Percentiles rank a stretch among this genome's conserved stretches.
These are phyloP conservation scores for Arthrinium puccinioides DNA, from an alignment of 2,329 filamentous ascomycete species.

Conservation along the genomic window DNA sequence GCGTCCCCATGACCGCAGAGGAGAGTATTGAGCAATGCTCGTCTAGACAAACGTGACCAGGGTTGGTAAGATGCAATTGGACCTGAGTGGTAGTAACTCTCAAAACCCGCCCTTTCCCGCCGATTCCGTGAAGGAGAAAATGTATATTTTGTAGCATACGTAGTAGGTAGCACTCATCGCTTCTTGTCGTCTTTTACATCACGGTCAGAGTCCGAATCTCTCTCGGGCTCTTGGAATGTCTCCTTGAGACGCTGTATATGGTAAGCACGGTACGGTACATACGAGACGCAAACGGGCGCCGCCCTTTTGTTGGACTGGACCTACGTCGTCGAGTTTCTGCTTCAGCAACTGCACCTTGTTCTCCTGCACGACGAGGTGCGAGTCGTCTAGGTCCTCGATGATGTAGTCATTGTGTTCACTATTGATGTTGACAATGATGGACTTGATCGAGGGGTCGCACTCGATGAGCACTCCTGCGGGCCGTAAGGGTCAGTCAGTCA, in stretches of 20 bases:
- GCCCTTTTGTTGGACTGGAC: constrained; percentile 19
- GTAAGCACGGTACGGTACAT: constrained; percentile 10
- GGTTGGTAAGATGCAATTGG: too few relatives aligned
- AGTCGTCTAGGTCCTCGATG: constrained; percentile 73
- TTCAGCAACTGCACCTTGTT: constrained; percentile 65
- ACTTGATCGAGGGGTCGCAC: constrained; percentile 82
- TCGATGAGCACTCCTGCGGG: constrained; percentile 63
- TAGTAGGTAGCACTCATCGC: too few relatives aligned
- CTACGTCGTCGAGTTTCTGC: constrained; percentile 58
- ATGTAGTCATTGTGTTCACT: constrained; percentile 64
- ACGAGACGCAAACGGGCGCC: too few relatives aligned
- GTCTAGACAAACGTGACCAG: too few relatives aligned
- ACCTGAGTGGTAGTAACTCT: too few relatives aligned
- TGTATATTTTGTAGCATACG: too few relatives aligned
- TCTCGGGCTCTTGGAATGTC: constrained; percentile 41
- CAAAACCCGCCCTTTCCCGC: too few relatives aligned
- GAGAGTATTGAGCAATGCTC: too few relatives aligned
- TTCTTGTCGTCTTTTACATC: constrained; percentile 23
- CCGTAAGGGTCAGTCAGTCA: neutral
- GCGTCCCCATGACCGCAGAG: neutral
- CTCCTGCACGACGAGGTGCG: constrained; percentile 68
- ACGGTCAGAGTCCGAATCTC: constrained; percentile 43
- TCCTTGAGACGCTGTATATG: constrained; percentile 38
- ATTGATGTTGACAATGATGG: constrained; percentile 75
- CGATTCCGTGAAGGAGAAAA: too few relatives aligned